Evolutionary conservation across 1,284 basidiomycete species (phyloP).

Genomic region (Dichomitus squalens): DNA sequence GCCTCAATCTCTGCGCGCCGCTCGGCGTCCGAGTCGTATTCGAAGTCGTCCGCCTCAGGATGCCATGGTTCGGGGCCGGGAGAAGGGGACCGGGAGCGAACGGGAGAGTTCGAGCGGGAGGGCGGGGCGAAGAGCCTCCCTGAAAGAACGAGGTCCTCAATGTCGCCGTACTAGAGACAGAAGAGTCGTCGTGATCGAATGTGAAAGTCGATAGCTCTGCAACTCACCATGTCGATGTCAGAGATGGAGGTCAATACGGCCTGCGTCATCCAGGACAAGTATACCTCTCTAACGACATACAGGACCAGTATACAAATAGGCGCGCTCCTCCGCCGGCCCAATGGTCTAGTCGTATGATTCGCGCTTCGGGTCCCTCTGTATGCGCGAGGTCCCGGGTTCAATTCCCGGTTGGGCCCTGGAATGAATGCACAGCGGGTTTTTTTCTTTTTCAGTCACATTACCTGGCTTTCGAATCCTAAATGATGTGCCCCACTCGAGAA

Average conservation of each 20-base stretch:
- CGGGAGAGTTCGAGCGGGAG: conserved; percentile 45
- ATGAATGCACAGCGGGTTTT: no score
- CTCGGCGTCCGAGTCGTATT: conserved; percentile 50
- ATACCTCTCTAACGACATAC: no score
- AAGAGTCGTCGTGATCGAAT: no score
- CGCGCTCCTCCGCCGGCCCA: background rate
- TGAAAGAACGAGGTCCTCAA: conserved; percentile 78
- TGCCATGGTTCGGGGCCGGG: conserved; percentile 32
- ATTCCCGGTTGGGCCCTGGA: conserved; percentile 18
- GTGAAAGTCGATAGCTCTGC: no score
- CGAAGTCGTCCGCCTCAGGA: conserved; percentile 40
- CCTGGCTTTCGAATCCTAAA: no score
- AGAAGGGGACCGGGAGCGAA: conserved; percentile 56
- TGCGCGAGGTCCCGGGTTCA: conserved; percentile 23
- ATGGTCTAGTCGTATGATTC: conserved; percentile 24
- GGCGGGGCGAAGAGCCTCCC: conserved; percentile 69
- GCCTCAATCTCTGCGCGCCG: conserved; percentile 30
- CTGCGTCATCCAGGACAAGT: no score
- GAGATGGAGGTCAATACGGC: background rate
- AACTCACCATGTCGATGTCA: no score
- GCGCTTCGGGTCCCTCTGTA: conserved; percentile 15
- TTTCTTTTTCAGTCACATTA: background rate
- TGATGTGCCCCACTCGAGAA: background rate
- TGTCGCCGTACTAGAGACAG: conserved; percentile 34
- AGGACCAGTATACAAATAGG: no score